Percentiles rank a stretch among this genome's conserved stretches.
Evolutionary conservation across 1,139 yeast genomes (phyloP).

Genomic region (Arxiozyma slooffiae): DNA sequence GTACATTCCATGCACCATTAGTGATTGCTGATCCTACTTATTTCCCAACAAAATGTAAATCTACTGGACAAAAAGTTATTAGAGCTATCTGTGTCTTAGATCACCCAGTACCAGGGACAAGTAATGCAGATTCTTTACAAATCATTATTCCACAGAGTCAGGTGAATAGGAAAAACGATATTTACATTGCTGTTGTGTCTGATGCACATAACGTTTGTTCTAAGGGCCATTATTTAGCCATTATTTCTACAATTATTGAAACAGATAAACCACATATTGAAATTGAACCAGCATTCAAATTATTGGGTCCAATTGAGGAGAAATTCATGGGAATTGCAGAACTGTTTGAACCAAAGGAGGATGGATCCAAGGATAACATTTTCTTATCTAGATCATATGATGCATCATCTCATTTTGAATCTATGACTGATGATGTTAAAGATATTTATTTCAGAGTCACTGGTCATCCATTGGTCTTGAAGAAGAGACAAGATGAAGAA

Average conservation of each 20-base stretch:
- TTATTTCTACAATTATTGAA: conserved; percentile 88
- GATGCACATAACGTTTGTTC: conserved; percentile 87
- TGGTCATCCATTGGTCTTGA: conserved; percentile 82
- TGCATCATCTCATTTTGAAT: conserved; percentile 89
- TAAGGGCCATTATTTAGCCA: conserved; percentile 83
- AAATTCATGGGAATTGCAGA: conserved; percentile 96
- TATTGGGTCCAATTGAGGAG: conserved; percentile 67
- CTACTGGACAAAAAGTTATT: conserved; percentile 79
- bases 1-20: conserved; percentile 82
- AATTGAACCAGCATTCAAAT: conserved; percentile 87
- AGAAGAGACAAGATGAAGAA: conserved; percentile 44
- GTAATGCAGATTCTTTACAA: conserved; percentile 81
- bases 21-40: conserved; percentile 98
- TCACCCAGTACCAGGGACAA: conserved; percentile 79
- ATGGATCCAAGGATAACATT: conserved; percentile 71
- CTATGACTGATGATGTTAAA: conserved; percentile 93
- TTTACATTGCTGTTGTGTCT: conserved; percentile 85
- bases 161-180: conserved; percentile 85
- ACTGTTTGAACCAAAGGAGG: conserved; percentile 74
- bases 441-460: conserved; percentile 86
- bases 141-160: conserved; percentile 95
- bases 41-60: conserved; percentile 81
- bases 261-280: conserved; percentile 90
- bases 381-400: conserved; percentile 85
- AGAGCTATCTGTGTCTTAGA: conserved; percentile 91